Base-by-base conservation (phyloP, 208 protist genomes). In the Strigomonas culicis region DNA sequence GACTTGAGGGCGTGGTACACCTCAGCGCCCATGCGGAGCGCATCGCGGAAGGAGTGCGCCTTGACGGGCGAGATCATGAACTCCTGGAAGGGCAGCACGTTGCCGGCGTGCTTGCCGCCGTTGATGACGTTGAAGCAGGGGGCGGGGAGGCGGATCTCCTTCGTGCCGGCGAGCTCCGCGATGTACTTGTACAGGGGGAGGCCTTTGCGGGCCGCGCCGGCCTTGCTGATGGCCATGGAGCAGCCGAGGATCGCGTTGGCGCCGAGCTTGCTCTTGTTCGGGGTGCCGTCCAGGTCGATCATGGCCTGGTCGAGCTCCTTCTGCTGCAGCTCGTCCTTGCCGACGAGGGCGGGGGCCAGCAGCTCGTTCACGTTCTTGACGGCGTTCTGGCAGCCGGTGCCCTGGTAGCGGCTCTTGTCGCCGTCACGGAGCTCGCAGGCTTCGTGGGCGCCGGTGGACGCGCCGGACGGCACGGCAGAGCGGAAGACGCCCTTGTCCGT, bases 41-140 rank as follows among this genome's bases (percentile, higher is more conserved):
- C 97, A 65, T 99, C 96, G 72, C 70, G 77, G 93, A 99, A 99
- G 44, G 58, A 84, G 56, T 67, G 58, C 6, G 97, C 98, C 66
- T 97, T 97, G 52, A 88, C 79, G 41, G 99, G 98, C 15, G 96
- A 78, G 68, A 99, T 98, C 98, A 99, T 99, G 82, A 99, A 99
- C 86, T 99, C 99, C 90, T 94, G 87, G 72, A 94, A 94, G 24
- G 84, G 84, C 31, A 94, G 71, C 61, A 86, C 82, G 79, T 99
- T 99, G 62, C 98, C 99, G 39, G 98, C 98, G 77, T 99, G 98
- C 62, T 86, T 93, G 70, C 98, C 98, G 63, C 99, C 99, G 89
- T 99, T 99, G 83, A 99, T 99, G 59, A 99, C 95, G 85, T 99
- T 99, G 90, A 99, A 98, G 63, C 91, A 97, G 30, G 97, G 97